Conservation (phyloP, 352 stramenopile species). For the Phytophthora litchii region DNA sequence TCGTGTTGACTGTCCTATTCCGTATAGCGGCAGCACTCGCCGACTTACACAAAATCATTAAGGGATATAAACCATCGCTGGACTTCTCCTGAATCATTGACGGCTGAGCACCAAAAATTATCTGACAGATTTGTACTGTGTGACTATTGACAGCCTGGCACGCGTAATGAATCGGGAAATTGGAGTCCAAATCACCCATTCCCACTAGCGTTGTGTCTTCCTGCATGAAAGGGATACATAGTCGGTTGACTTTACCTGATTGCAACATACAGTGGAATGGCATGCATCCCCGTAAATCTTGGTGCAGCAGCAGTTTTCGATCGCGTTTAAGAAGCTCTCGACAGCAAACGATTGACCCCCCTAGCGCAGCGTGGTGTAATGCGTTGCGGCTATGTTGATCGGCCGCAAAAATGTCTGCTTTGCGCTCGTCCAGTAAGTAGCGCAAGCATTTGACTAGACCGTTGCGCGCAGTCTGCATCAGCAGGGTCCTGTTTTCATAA, state of each 20-base stretch:
- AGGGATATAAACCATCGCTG: conserved; percentile 41
- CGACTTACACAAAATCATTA: conserved; percentile 61
- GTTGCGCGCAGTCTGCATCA: conserved; percentile 58
- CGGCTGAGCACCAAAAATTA: conserved; percentile 52
- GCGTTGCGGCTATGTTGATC: conserved; percentile 56
- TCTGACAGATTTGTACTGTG: conserved; percentile 50
- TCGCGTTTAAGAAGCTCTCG: conserved; percentile 48
- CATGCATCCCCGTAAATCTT: conserved; percentile 57
- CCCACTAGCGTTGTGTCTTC: conserved; percentile 41
- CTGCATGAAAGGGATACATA: conserved; percentile 50
- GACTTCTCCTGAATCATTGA: conserved; percentile 44
- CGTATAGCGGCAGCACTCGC: conserved; percentile 2
- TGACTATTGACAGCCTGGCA: conserved; percentile 53
- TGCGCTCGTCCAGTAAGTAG: conserved; percentile 48
- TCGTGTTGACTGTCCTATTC: conserved; percentile 3
- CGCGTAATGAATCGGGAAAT: conserved; percentile 68
- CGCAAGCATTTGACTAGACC: conserved; percentile 46
- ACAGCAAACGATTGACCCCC: conserved; percentile 42
- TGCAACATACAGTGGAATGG: conserved; percentile 65
- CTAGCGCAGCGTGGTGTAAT: conserved; percentile 58
- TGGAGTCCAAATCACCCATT: conserved; percentile 49
- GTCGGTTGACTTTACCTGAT: conserved; percentile 47
- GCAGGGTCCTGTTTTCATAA: conserved; percentile 42
- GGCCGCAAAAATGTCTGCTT: conserved; percentile 54
- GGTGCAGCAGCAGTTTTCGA: conserved; percentile 48